Conservation (phyloP, 2,329 filamentous ascomycete genomes). For the Microascus cirrosus region DNA sequence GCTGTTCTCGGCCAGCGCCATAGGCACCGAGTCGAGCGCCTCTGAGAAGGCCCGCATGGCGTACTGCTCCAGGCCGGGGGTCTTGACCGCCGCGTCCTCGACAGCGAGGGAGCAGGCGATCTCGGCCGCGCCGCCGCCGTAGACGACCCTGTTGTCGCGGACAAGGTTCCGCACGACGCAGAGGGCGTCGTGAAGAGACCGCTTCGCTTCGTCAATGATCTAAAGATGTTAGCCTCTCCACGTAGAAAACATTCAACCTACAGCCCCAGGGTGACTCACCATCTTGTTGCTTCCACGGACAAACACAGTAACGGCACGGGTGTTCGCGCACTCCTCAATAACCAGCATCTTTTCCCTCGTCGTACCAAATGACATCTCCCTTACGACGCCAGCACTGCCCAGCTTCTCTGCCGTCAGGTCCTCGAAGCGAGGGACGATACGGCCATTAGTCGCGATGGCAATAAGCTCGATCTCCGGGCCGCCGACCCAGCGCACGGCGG, state of each 20-base stretch:
- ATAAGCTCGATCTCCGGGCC: slow-evolving; percentile 97
- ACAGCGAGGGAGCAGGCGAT: slow-evolving; percentile 95
- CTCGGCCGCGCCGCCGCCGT: slow-evolving; percentile 92
- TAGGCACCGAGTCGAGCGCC: slow-evolving; percentile 83
- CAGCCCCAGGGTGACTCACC: slow-evolving; percentile 45
- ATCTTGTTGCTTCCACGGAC: slow-evolving; percentile 99
- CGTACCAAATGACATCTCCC: slow-evolving; percentile 93
- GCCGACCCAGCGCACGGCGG: slow-evolving; percentile 94
- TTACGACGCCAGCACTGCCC: slow-evolving; percentile 76
- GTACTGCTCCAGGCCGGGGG: slow-evolving; percentile 95
- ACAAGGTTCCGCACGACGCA: slow-evolving; percentile 97
- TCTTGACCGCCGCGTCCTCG: slow-evolving; percentile 89
- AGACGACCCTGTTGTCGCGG: slow-evolving; percentile 91
- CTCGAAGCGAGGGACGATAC: slow-evolving; percentile 95
- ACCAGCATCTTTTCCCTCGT: slow-evolving; percentile 99
- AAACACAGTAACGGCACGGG: slow-evolving; percentile 89
- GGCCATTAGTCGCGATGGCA: slow-evolving; percentile 94
- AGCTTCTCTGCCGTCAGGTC: slow-evolving; percentile 87
- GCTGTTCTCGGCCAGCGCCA: slow-evolving; percentile 96
- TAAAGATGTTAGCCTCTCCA: slow-evolving; percentile 20
- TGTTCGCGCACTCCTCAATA: slow-evolving; percentile 98
- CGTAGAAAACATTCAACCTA: background rate
- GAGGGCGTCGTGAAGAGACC: slow-evolving; percentile 91
- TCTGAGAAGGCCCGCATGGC: slow-evolving; percentile 97
- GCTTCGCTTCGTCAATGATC: slow-evolving; percentile 98